Evolutionary conservation across 352 stramenopile species (phyloP).

Genomic region (Phytophthora cryptogea): DNA sequence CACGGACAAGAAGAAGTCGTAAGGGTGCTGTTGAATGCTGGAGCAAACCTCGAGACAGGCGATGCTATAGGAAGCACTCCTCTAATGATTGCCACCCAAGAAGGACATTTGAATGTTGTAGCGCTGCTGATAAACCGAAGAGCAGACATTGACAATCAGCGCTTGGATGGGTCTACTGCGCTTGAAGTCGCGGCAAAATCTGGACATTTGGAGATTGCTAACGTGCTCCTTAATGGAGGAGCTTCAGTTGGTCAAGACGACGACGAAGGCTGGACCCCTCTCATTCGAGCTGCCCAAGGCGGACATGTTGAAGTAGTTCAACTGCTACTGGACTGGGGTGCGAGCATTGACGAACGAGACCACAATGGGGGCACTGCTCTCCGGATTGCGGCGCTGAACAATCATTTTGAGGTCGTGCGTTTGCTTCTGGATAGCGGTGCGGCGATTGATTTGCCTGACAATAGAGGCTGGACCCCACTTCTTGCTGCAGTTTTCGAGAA

Average conservation of each 20-base stretch:
- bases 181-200: conserved; percentile 10
- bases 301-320: conserved; percentile 23
- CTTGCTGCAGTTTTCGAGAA: conserved; percentile 21
- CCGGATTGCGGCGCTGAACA: conserved; percentile 26
- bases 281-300: conserved; percentile 17
- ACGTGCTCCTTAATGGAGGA: conserved; percentile 19
- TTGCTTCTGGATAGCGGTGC: conserved; percentile 18
- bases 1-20: conserved; percentile 18
- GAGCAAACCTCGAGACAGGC: conserved; percentile 14
- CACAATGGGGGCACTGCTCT: conserved; percentile 29
- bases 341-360: conserved; percentile 26
- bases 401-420: conserved; percentile 14
- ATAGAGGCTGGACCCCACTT: conserved; percentile 24
- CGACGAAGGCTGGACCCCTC: conserved; percentile 16
- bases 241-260: conserved; percentile 13
- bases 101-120: conserved; percentile 17
- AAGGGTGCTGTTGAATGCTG: conserved; percentile 14
- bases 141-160: conserved; percentile 16
- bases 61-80: conserved; percentile 14
- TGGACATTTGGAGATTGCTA: conserved; percentile 14
- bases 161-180: conserved; percentile 16
- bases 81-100: conserved; percentile 16
- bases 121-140: conserved; percentile 17
- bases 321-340: conserved; percentile 10
- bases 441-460: conserved; percentile 18